Percentiles rank a stretch among this genome's conserved stretches.
These are phyloP conservation scores for Tetrapisispora arboricola DNA, from an alignment of 805 yeast species.

Conservation along the genomic window DNA sequence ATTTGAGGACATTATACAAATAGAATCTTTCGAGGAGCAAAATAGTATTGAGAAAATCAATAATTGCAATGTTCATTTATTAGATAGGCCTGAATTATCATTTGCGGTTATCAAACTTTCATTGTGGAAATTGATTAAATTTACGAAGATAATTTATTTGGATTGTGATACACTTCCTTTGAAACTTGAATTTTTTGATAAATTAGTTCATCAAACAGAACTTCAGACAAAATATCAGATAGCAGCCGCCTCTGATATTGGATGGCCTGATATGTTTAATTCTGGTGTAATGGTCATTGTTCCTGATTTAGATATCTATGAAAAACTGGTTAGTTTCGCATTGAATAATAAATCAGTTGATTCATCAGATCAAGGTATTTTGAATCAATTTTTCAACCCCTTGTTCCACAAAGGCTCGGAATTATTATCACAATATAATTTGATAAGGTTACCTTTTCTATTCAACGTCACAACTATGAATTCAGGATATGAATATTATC, in stretches of 20 bases:
- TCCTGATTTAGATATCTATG: slow-evolving; percentile 39
- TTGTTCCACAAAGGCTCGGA: slow-evolving; percentile 9
- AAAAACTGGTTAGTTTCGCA: slow-evolving; percentile 31
- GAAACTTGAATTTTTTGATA: slow-evolving; percentile 16
- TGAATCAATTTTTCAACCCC: slow-evolving; percentile 58
- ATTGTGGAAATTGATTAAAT: slow-evolving; percentile 37
- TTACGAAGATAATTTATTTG: slow-evolving; percentile 43
- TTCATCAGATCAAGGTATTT: slow-evolving; percentile 87
- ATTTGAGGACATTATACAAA: slow-evolving; percentile 23
- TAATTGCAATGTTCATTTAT: slow-evolving; percentile 21
- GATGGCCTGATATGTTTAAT: slow-evolving; percentile 88
- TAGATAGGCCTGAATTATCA: slow-evolving; percentile 43
- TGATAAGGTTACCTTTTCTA: slow-evolving; percentile 69
- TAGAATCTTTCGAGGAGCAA: slow-evolving; percentile 17
- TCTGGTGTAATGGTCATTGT: slow-evolving; percentile 59
- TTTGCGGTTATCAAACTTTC: slow-evolving; percentile 42
- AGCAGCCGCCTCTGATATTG: slow-evolving; percentile 67
- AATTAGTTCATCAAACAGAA: slow-evolving; percentile 12
- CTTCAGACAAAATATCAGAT: slow-evolving; percentile 19
- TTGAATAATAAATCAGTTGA: slow-evolving; percentile 42
- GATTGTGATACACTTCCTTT: slow-evolving; percentile 56
- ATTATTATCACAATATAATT: slow-evolving; percentile 20
- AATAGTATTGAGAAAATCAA: slow-evolving; percentile 11
- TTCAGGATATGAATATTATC: slow-evolving; percentile 59
- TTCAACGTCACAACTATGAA: slow-evolving; percentile 72